Percentiles rank a stretch among this genome's conserved stretches.
These are phyloP conservation scores for Eutrema japonicum DNA, from an alignment of 345 rosid genomes.

Conservation along the genomic window DNA sequence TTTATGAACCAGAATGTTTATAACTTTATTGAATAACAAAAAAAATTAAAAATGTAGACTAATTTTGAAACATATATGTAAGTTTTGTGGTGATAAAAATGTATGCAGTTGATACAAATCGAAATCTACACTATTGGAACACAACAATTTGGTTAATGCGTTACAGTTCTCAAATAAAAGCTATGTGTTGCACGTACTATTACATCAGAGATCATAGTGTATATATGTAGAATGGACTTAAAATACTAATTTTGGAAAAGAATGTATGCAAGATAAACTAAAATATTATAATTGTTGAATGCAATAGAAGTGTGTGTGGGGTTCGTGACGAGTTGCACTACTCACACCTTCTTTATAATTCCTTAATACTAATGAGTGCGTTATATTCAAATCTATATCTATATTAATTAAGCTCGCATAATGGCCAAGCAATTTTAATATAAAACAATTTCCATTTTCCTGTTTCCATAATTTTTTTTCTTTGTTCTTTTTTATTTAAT, in stretches of 20 bases:
- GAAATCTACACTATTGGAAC: not conserved
- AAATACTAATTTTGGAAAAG: constrained; percentile 17
- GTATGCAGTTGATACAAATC: not conserved
- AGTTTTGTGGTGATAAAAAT: not conserved
- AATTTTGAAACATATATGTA: not conserved
- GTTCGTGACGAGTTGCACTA: constrained; percentile 47
- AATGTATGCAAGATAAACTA: constrained; percentile 28
- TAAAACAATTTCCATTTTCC: constrained; percentile 1
- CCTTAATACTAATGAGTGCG: constrained; percentile 38
- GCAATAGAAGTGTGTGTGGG: constrained; percentile 43
- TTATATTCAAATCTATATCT: constrained; percentile 33
- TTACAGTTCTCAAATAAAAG: not conserved
- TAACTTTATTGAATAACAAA: not conserved
- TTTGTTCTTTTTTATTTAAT: constrained; percentile 8
- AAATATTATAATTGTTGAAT: constrained; percentile 24
- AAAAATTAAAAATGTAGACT: not conserved
- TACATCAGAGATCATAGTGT: constrained; percentile 23
- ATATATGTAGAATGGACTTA: constrained; percentile 17
- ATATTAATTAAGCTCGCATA: constrained; percentile 36
- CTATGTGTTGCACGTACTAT: constrained; percentile 25
- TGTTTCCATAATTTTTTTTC: not conserved
- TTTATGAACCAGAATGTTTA: not conserved
- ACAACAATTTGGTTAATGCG: constrained; percentile 11
- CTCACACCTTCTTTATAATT: constrained; percentile 32
- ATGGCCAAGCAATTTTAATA: constrained; percentile 34